Conservation (phyloP, 2,329 filamentous ascomycete species). For the Mariannaea sp. region DNA sequence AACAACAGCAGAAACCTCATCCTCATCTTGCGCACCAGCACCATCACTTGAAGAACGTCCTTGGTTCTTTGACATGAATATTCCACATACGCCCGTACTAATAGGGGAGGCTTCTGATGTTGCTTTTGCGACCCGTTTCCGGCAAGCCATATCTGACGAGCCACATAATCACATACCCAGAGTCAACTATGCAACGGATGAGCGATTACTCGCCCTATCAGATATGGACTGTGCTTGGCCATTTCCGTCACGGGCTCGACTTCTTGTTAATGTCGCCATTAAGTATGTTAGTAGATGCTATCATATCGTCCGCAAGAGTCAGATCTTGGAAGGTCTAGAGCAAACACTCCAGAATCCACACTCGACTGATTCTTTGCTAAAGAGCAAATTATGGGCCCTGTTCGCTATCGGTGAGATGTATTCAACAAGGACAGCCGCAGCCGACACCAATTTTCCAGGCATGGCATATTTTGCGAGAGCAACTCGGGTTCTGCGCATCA, state of each 20-base stretch:
- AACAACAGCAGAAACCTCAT: too few relatives aligned
- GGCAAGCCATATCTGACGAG: constrained; percentile 42
- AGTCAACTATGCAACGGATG: constrained; percentile 43
- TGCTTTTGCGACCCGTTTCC: constrained; percentile 44
- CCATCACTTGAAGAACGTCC: constrained; percentile 34
- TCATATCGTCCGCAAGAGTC: constrained; percentile 48
- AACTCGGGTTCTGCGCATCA: constrained; percentile 44
- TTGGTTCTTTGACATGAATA: constrained; percentile 44
- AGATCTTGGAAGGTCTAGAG: constrained; percentile 45
- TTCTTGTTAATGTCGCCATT: constrained; percentile 45
- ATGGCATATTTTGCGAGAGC: constrained; percentile 50
- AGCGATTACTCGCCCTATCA: constrained; percentile 35
- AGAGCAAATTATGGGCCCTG: constrained; percentile 50
- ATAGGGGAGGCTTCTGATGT: constrained; percentile 45
- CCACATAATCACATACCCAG: constrained; percentile 42
- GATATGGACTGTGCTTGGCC: constrained; percentile 46
- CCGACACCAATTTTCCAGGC: constrained; percentile 47
- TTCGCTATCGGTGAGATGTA: constrained; percentile 54
- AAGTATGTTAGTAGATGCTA: constrained; percentile 48
- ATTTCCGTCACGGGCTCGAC: constrained; percentile 38
- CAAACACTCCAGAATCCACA: constrained; percentile 43
- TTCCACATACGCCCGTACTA: constrained; percentile 42
- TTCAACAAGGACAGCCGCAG: constrained; percentile 45
- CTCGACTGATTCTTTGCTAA: constrained; percentile 41
- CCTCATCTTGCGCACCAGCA: constrained; percentile 22